Evolutionary conservation across 306 rosid genomes (phyloP).

Genomic region (Castanopsis chinensis): DNA sequence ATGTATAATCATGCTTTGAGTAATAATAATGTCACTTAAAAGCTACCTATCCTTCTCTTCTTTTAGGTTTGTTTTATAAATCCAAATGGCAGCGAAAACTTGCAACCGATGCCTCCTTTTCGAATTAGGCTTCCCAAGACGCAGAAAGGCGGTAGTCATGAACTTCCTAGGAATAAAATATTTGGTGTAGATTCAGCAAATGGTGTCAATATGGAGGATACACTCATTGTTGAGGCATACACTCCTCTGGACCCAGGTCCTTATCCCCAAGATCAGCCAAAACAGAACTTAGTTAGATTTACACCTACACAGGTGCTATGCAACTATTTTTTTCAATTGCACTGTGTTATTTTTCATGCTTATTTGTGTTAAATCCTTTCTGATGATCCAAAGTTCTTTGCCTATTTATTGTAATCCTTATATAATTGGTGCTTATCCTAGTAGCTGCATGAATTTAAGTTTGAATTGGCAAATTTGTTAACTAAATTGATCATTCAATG

Average conservation of each 20-base stretch:
- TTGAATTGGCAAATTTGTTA: too few relatives aligned
- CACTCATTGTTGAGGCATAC: conserved; percentile 70
- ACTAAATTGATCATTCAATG: too few relatives aligned
- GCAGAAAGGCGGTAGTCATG: conserved; percentile 44
- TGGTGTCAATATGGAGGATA: conserved; percentile 37
- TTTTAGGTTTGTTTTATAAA: conserved; percentile 64
- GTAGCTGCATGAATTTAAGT: too few relatives aligned
- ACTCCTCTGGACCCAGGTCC: conserved; percentile 97
- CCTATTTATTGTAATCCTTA: neutral
- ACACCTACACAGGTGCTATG: conserved; percentile 81
- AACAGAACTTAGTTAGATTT: conserved; percentile 88
- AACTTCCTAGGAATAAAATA: conserved; percentile 50
- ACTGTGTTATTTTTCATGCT: neutral
- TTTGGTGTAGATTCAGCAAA: conserved; percentile 40
- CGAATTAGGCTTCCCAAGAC: conserved; percentile 72
- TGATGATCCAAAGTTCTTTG: neutral
- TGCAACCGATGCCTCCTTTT: conserved; percentile 80
- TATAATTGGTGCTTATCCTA: neutral
- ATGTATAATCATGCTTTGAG: conserved; percentile 14
- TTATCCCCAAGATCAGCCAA: conserved; percentile 98
- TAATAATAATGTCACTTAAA: conserved; percentile 8
- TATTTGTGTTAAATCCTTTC: conserved; percentile 2
- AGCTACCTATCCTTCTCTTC: conserved; percentile 22
- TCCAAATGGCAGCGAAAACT: conserved; percentile 58
- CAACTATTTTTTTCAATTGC: conserved; percentile 17